Evolutionary conservation across 2,329 filamentous ascomycete genomes (phyloP).

Genomic region (Diaporthe sp.): DNA sequence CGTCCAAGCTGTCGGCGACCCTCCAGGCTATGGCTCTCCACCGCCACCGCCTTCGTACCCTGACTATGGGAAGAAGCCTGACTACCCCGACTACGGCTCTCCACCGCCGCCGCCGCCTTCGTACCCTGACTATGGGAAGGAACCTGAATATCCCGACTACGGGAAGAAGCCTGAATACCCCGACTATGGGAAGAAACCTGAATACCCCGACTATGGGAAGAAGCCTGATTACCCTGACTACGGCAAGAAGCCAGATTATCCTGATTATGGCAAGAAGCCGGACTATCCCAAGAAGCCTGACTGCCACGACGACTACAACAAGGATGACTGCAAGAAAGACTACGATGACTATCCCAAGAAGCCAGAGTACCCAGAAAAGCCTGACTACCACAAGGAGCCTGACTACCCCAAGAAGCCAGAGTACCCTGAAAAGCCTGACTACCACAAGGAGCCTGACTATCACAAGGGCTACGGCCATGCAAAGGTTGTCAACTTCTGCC

Average conservation of each 20-base stretch:
- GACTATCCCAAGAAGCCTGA: neutral
- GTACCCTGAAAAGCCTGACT: neutral
- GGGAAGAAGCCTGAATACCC: neutral
- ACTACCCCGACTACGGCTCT: conserved; percentile 9
- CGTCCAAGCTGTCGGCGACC: conserved; percentile 14
- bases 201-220: neutral
- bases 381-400: neutral
- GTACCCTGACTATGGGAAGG: neutral
- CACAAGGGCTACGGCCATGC: conserved; percentile 23
- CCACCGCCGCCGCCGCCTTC: neutral
- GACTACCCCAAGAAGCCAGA: too few species aligned
- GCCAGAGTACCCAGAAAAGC: conserved; percentile 24
- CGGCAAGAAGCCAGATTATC: neutral
- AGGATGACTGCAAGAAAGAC: neutral
- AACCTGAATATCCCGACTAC: conserved; percentile 10
- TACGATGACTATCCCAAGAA: conserved; percentile 1
- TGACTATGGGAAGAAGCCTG: neutral
- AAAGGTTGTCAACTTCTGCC: conserved; percentile 36
- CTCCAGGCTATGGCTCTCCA: neutral
- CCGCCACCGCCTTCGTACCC: neutral
- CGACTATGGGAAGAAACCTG: neutral
- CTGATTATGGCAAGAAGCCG: neutral
- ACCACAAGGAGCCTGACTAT: neutral
- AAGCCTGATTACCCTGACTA: conserved; percentile 9
- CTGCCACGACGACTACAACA: neutral